phyloP scores from a whole-genome alignment of 2,329 filamentous ascomycete species.

The Diaporthe caulivora region DNA sequence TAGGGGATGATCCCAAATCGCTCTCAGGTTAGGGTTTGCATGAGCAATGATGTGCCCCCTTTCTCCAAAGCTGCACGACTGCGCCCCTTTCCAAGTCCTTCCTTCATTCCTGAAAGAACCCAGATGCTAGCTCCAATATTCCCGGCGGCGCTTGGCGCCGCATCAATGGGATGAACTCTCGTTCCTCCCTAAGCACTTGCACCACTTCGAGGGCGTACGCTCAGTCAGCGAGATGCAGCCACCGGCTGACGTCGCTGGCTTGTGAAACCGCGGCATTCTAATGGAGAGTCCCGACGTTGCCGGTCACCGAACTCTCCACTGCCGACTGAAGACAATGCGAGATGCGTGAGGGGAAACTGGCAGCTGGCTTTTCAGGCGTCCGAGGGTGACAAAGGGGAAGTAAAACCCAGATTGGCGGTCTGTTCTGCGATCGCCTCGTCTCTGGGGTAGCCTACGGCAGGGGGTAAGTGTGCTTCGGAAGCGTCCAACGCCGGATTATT shows the following conservation, averaged over 20 bases:
- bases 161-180: conserved; percentile 18
- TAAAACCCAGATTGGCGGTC: conserved; percentile 26
- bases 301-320: background rate
- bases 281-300: background rate
- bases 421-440: conserved; percentile 13
- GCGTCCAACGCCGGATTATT: conserved; percentile 14
- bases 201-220: background rate
- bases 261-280: conserved; percentile 21
- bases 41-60: background rate
- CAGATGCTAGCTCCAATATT: background rate
- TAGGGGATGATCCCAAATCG: background rate
- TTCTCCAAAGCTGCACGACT: background rate
- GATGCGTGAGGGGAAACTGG: conserved; percentile 14
- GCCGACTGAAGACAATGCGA: background rate
- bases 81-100: conserved; percentile 16
- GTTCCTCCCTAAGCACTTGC: conserved; percentile 21
- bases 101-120: background rate
- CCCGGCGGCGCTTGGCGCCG: background rate
- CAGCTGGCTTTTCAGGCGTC: background rate
- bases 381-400: background rate
- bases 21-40: background rate
- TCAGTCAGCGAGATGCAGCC: conserved; percentile 26
- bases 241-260: conserved; percentile 18
- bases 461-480: conserved; percentile 3
- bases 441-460: background rate